These are phyloP conservation scores for Viola pubescens DNA, from an alignment of 441 rosid genomes.

Conservation along the genomic window DNA sequence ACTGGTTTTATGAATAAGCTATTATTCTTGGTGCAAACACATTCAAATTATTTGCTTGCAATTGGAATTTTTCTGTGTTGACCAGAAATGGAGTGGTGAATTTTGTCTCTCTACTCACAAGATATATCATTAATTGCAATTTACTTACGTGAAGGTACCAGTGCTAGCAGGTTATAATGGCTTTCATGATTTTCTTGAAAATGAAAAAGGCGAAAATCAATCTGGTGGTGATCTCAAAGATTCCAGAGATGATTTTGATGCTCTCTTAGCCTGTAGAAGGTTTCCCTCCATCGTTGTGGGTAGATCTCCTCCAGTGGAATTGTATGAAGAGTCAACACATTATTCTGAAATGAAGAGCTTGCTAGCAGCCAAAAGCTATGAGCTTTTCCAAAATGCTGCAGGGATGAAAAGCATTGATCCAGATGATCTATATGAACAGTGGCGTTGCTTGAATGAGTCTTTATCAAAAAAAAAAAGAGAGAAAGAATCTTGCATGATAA, in stretches of 20 bases:
- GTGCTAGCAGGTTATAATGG: constrained; percentile 42
- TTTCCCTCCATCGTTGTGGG: constrained; percentile 83
- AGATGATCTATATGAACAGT: constrained; percentile 29
- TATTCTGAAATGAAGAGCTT: constrained; percentile 24
- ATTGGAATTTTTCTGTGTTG: too few relatives aligned
- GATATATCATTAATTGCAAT: constrained; percentile 11
- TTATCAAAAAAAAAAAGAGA: constrained; percentile 17
- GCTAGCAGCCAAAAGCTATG: constrained; percentile 29
- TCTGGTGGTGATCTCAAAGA: constrained; percentile 31
- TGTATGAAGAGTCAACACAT: constrained; percentile 42
- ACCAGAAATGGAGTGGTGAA: background rate
- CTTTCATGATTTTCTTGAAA: constrained; percentile 42
- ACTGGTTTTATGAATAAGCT: too few relatives aligned
- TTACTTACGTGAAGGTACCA: constrained; percentile 44
- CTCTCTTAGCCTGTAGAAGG: constrained; percentile 48
- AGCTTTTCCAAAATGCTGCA: constrained; percentile 30
- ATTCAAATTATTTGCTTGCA: too few relatives aligned
- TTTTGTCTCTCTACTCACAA: constrained; percentile 7
- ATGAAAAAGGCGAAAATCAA: constrained; percentile 38
- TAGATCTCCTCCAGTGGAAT: constrained; percentile 46
- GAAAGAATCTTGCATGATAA: constrained; percentile 12
- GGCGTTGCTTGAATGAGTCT: constrained; percentile 36
- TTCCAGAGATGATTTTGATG: constrained; percentile 35
- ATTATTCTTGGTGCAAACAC: too few relatives aligned
- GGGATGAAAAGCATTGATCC: constrained; percentile 44